These are phyloP conservation scores for Candida tibetensis DNA, from an alignment of 805 yeast genomes.

Conservation along the genomic window DNA sequence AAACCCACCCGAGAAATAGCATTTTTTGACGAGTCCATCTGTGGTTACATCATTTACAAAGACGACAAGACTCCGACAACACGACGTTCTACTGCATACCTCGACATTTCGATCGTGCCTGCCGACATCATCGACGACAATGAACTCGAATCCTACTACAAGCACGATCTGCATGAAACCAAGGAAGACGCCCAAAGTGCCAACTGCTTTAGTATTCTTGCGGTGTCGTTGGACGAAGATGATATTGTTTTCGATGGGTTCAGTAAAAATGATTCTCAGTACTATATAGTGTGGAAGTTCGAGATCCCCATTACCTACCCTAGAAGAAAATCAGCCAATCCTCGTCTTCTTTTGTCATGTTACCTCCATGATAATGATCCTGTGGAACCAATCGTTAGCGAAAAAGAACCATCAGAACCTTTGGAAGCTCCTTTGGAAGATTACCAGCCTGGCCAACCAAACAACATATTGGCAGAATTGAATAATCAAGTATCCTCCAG, in stretches of 20 bases:
- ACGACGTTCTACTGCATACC: slow-evolving; percentile 10
- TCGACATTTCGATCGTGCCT: slow-evolving; percentile 21
- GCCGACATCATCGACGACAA: slow-evolving; percentile 10
- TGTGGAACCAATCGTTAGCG: not conserved
- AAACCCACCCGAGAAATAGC: slow-evolving; percentile 14
- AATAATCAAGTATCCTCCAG: slow-evolving; percentile 10
- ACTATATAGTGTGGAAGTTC: slow-evolving; percentile 28
- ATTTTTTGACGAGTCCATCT: slow-evolving; percentile 31
- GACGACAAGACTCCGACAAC: slow-evolving; percentile 5
- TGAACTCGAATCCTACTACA: not conserved
- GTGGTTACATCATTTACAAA: slow-evolving; percentile 26
- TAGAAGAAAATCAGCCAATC: slow-evolving; percentile 24
- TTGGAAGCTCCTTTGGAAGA: slow-evolving; percentile 11
- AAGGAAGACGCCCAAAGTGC: not conserved
- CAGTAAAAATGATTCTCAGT: slow-evolving; percentile 6
- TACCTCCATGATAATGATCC: slow-evolving; percentile 12
- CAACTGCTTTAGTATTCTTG: slow-evolving; percentile 9
- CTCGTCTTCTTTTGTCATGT: slow-evolving; percentile 23
- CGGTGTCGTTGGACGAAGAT: slow-evolving; percentile 5
- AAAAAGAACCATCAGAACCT: slow-evolving; percentile 1
- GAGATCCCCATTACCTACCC: slow-evolving; percentile 30
- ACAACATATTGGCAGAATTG: slow-evolving; percentile 17
- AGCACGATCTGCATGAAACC: not conserved
- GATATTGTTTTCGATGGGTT: slow-evolving; percentile 12
- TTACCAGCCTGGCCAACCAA: slow-evolving; percentile 15